Base-by-base conservation (phyloP, 1,284 basidiomycete species). In the Stygiomarasmius scandens region DNA sequence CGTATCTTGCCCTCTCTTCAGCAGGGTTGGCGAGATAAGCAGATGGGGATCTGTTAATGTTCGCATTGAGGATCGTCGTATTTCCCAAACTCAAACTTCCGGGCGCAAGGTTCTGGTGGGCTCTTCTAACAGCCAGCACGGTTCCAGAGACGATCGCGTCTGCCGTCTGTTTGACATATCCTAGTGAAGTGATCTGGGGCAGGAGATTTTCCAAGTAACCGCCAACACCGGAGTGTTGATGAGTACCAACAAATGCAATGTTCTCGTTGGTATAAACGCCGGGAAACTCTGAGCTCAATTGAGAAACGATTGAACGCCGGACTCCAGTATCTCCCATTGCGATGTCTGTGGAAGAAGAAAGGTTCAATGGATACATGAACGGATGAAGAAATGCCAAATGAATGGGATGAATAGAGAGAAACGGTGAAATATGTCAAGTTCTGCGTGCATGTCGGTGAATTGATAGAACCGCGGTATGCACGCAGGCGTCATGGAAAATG, bases 271-370 rank as follows among this genome's bases (percentile, higher is more conserved):
- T 83, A 69, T 92, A 93, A 4, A 91, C 55, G 2, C 82, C 85
- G 1, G 86, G 85, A 65, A 80, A 89, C 47, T 77, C 69, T 2
- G 77, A 64, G 9, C 82, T 75, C 4, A 92, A 77, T 25, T 79
- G 73, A 6, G 78, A 69, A 25, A 93, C 81, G 60, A 94, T 84
- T 14, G 83, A 82, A 29, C 88, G 83, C 23, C 91, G 85, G 41
- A 92, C 75, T 24, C 89, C 92, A 0, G 84, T 86, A 68, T 93
- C 92, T 19, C 92, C 92, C 86, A 91, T 89, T 36, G 82, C 86
- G 49, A 90, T 89, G 69, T 92, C 89, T 84, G 66, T 16, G 12
- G 23, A n/a, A n/a, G n/a, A n/a, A n/a, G n/a, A n/a, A n/a, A n/a
- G n/a, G n/a, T n/a, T n/a, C n/a, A n/a, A n/a, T n/a, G n/a, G n/a